These are phyloP conservation scores for Pleurotus tuber-regium DNA, from an alignment of 768 basidiomycete genomes.

Conservation along the genomic window DNA sequence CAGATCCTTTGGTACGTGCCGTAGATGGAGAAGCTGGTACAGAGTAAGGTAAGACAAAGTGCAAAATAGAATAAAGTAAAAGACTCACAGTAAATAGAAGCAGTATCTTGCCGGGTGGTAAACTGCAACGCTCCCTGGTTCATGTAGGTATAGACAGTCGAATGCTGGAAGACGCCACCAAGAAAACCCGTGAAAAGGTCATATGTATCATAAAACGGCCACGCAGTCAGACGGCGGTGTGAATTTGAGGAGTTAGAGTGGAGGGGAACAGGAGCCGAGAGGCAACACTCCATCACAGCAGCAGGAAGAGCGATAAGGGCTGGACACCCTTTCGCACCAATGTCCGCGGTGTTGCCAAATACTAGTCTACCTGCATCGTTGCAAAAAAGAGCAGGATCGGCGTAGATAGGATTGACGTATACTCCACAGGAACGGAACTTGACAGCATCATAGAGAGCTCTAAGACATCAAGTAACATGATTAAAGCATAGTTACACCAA, in stretches of 20 bases:
- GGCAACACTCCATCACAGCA: background rate
- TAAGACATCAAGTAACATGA: background rate
- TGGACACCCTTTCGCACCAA: background rate
- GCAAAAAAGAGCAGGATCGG: background rate
- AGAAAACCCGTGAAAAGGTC: background rate
- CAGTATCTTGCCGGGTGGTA: background rate
- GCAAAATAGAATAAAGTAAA: background rate
- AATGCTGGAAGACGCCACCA: background rate
- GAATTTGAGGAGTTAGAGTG: background rate
- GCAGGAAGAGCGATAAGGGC: background rate
- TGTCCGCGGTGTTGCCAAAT: background rate
- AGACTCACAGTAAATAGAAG: background rate
- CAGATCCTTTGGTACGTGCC: background rate
- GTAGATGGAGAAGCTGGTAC: background rate
- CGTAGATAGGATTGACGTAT: background rate
- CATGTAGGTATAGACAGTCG: background rate
- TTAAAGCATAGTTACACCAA: too few species aligned
- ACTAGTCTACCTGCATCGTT: background rate
- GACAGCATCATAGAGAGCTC: background rate
- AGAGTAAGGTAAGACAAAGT: background rate
- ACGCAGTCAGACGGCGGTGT: background rate
- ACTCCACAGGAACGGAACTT: background rate
- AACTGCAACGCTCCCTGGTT: background rate
- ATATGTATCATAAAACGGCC: background rate
- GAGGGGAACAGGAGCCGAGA: background rate